Evolutionary conservation across 139 green algal genomes (phyloP).

Genomic region (Astrephomene gubernaculifera): DNA sequence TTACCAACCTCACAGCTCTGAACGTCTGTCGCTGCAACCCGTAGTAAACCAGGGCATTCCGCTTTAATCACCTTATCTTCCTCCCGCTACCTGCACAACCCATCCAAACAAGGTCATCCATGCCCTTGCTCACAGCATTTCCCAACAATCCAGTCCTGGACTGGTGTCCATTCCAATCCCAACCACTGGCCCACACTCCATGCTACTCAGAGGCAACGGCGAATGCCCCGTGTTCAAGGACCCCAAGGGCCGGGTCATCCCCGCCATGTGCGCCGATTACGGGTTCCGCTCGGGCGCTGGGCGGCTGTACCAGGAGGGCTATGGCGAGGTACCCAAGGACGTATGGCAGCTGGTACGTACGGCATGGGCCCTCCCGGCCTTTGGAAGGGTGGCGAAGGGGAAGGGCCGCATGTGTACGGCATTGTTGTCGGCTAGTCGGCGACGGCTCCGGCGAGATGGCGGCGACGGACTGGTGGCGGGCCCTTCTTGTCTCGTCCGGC

Average conservation of each 20-base stretch:
- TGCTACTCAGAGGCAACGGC: background rate
- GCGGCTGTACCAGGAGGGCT: constrained; percentile 85
- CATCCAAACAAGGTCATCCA: no score
- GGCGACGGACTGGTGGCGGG: no score
- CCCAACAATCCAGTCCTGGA: no score
- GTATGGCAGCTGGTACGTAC: constrained; percentile 74
- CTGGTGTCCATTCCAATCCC: no score
- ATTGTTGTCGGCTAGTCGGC: no score
- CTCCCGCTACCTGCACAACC: no score
- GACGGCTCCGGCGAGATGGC: no score
- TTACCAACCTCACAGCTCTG: no score
- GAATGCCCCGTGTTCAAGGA: constrained; percentile 26
- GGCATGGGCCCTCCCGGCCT: background rate
- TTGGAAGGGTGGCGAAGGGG: no score
- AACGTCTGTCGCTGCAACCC: background rate
- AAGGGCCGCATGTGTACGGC: no score
- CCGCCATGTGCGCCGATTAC: constrained; percentile 84
- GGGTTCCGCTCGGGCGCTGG: constrained; percentile 87
- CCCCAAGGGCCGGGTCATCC: constrained; percentile 11
- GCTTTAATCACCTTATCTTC: background rate
- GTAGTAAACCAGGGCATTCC: background rate
- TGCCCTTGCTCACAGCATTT: no score
- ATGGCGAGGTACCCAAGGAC: constrained; percentile 81
- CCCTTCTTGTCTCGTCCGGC: no score
- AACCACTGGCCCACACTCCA: background rate